Evolutionary conservation across 805 yeast genomes (phyloP).

Genomic region (Soucietia sequanensis): DNA sequence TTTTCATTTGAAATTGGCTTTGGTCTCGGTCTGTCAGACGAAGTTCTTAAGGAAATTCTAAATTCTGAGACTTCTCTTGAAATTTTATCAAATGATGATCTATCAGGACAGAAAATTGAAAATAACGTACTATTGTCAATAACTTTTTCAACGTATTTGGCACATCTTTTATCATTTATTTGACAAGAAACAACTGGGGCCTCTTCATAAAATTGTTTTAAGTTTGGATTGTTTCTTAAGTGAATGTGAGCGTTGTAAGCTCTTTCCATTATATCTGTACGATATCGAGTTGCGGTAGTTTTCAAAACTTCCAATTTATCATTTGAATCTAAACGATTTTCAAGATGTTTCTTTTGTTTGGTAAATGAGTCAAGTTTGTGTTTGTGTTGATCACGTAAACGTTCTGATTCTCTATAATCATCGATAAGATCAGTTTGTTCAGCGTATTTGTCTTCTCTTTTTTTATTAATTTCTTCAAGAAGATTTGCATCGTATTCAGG

Average conservation of each 20-base stretch:
- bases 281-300: slow-evolving; percentile 18
- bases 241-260: slow-evolving; percentile 37
- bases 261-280: slow-evolving; percentile 37
- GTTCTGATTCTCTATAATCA: slow-evolving; percentile 8
- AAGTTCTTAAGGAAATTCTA: slow-evolving; percentile 59
- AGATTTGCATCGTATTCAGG: slow-evolving; percentile 30
- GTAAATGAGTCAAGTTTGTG: no score
- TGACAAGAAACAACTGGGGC: slow-evolving; percentile 72
- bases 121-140: slow-evolving; percentile 52
- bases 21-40: slow-evolving; percentile 17
- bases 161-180: slow-evolving; percentile 48
- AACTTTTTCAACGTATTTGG: slow-evolving; percentile 56
- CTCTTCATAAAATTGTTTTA: slow-evolving; percentile 53
- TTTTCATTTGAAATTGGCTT: slow-evolving; percentile 23
- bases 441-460: slow-evolving; percentile 19
- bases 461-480: slow-evolving; percentile 16
- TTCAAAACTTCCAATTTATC: slow-evolving; percentile 55
- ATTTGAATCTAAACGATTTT: slow-evolving; percentile 32
- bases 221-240: slow-evolving; percentile 39
- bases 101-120: slow-evolving; percentile 62
- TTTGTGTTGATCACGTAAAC: slow-evolving; percentile 15
- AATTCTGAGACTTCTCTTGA: slow-evolving; percentile 38
- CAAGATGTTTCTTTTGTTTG: slow-evolving; percentile 3
- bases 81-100: slow-evolving; percentile 47
- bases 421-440: slow-evolving; percentile 10